Evolutionary conservation across 495 filamentous ascomycete species (phyloP).

Genomic region (Lentithecium fluviatile): DNA sequence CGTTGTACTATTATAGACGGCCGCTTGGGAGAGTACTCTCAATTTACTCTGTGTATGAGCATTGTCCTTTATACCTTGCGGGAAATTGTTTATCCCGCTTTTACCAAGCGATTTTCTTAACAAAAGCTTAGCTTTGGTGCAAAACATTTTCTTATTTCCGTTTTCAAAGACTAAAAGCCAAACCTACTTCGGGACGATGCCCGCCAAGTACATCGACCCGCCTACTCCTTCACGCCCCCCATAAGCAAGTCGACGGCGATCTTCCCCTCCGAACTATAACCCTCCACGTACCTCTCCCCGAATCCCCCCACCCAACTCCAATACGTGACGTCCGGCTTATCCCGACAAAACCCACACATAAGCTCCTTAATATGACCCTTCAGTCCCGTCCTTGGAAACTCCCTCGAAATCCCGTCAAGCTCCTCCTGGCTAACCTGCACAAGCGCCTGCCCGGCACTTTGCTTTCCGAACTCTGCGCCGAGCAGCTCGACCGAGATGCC

Average conservation of each 20-base stretch:
- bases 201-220: no score
- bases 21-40: no score
- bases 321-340: slow-evolving; percentile 46
- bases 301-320: slow-evolving; percentile 37
- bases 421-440: slow-evolving; percentile 40
- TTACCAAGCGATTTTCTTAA: no score
- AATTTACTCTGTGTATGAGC: no score
- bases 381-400: slow-evolving; percentile 42
- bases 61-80: no score
- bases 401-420: slow-evolving; percentile 37
- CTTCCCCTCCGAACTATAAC: slow-evolving; percentile 27
- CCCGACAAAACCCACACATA: slow-evolving; percentile 40
- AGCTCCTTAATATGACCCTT: slow-evolving; percentile 40
- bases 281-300: slow-evolving; percentile 27
- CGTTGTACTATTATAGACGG: no score
- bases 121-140: no score
- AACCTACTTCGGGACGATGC: no score
- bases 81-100: no score
- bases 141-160: no score
- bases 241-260: slow-evolving; percentile 8
- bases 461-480: slow-evolving; percentile 28
- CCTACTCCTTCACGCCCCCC: slow-evolving; percentile 10
- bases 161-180: no score
- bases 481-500: slow-evolving; percentile 46
- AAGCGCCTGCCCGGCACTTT: not conserved